Conservation (phyloP, 139 green algal species). For the Closterium sp. region DNA sequence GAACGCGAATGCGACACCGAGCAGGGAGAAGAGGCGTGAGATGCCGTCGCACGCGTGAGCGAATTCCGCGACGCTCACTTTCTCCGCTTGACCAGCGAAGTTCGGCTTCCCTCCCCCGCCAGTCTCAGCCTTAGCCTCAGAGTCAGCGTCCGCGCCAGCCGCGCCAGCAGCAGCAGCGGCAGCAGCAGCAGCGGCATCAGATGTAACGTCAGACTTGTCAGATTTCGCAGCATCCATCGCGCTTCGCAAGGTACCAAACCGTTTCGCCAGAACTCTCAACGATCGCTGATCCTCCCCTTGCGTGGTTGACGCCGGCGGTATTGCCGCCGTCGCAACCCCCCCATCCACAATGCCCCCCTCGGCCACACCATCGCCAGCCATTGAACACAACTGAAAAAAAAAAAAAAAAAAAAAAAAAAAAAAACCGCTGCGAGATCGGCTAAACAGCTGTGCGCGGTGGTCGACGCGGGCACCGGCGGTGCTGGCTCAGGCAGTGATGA, state of each 20-base stretch:
- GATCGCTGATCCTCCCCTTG: background rate
- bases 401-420: no score
- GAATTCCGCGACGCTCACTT: constrained; percentile 12
- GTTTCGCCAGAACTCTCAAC: background rate
- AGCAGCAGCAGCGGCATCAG: background rate
- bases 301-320: background rate
- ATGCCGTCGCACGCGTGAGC: constrained; percentile 32
- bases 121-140: background rate
- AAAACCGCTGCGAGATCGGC: background rate
- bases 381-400: background rate
- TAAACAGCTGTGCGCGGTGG: background rate
- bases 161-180: background rate
- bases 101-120: background rate
- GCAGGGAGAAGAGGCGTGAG: constrained; percentile 23
- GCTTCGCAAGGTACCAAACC: background rate
- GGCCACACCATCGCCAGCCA: background rate
- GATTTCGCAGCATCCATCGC: background rate
- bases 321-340: background rate
- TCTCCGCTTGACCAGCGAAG: background rate
- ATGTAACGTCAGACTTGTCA: background rate
- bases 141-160: background rate
- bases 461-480: background rate
- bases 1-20: constrained; percentile 41
- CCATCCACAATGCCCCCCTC: background rate
- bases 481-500: no score